Evolutionary conservation across 176 grass and related monocot species (phyloP), one percentile per base, ranked within the genome.

Genomic region (Areca catechu): DNA sequence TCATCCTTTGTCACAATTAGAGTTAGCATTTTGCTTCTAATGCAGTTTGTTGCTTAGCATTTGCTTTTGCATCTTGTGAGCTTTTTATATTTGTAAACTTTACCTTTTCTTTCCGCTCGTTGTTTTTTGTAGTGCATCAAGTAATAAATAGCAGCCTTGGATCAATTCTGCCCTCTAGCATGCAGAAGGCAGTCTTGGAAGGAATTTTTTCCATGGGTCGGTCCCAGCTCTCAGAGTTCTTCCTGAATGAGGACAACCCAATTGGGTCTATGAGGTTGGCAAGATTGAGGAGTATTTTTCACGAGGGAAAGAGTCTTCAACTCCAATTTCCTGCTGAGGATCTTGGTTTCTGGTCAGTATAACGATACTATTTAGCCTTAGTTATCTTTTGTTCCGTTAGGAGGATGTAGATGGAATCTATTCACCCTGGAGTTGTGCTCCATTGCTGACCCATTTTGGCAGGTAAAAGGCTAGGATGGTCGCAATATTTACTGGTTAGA

Each of bases 281-380:
- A 71, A 91, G 79, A 71, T 48, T 97, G 55, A 91, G 76, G 71
- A 87, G 63, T 55, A 88, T 97, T 74, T 75, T 97, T 72, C 80
- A 85, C 68, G 86, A 91, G 82, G 93, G 93, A 19, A 88, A 91
- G 72, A 97, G 87, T 57, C 81, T 97, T 17, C 86, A 91, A 59
- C 80, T 97, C n/a, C 87, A 97, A 58, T 97, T 97, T 69, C 93
- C 87, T 65, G 83, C 86, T 24, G 86, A 97, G 62, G 93, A 91
- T 83, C 93, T 97, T 69, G 93, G 87, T n/a, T 97, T 97, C 63
- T 48, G 76, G 93, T 97, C 52, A 78, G 85, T 54, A 43, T 43
- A 43, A 43, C 10, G 3, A 43, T 10, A 6, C 27, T 6, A 43
- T 14, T 43, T 43, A 12, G 9, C 1, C 7, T 43, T 12, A 3